phyloP scores from a whole-genome alignment of 1,284 basidiomycete species.

The Rhodotorula sp. region DNA sequence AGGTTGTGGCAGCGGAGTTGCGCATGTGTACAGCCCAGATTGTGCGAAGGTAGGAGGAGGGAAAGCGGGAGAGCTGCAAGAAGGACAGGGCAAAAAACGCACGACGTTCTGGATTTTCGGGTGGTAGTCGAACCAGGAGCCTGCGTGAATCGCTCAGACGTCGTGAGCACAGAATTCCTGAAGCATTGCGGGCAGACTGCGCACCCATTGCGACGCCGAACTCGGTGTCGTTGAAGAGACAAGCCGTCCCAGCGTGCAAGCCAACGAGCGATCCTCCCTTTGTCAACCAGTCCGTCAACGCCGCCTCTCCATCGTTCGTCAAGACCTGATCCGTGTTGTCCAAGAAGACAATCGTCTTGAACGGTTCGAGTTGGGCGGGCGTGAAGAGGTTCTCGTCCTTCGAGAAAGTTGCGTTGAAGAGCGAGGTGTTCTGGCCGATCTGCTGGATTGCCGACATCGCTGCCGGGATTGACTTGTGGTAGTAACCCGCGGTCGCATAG shows the following conservation, averaged over 20 bases:
- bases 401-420: conserved; percentile 26
- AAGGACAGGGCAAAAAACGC: background rate
- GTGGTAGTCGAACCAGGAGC: conserved; percentile 34
- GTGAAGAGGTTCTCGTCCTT: conserved; percentile 30
- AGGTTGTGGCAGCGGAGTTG: no score
- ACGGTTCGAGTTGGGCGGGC: conserved; percentile 3
- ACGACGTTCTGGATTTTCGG: conserved; percentile 30
- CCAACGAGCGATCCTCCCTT: conserved; percentile 27
- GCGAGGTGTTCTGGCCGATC: conserved; percentile 5
- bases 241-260: conserved; percentile 35
- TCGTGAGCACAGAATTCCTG: background rate
- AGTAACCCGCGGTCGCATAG: conserved; percentile 21
- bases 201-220: conserved; percentile 34
- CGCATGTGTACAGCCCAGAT: no score
- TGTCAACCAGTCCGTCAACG: conserved; percentile 28
- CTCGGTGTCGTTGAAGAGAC: conserved; percentile 32
- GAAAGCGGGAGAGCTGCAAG: background rate
- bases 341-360: conserved; percentile 35
- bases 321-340: conserved; percentile 30
- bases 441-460: conserved; percentile 23
- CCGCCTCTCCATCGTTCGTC: conserved; percentile 12
- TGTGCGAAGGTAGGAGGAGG: no score
- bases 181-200: background rate
- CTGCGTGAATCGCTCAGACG: background rate
- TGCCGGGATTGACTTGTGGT: conserved; percentile 31